Evolutionary conservation across 495 filamentous ascomycete species (phyloP), one percentile per base, ranked within the genome.

Genomic region (Penicillium canariense): DNA sequence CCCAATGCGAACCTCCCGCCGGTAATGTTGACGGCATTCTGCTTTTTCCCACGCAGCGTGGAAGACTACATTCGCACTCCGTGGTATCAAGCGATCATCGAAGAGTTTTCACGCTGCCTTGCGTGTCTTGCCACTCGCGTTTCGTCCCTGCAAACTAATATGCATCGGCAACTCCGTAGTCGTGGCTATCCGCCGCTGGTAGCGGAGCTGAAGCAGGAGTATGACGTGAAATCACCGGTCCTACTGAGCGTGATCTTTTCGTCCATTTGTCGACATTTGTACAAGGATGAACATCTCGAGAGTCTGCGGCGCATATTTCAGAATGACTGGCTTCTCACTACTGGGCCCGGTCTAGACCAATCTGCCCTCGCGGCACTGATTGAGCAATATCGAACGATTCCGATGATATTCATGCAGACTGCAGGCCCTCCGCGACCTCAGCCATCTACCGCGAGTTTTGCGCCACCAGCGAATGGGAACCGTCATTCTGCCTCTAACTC

Each of bases 201-300:
- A 30, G 75, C 77, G 36, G 87, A 91, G 63, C 67, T 90, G 20
- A 20, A 26, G 9, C 18, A 15, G 22, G 10, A 48, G 15, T 48
- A 48, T 48, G 17, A 26, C 12, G 22, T 87, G 18, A 66, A 62
- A 10, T 89, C 87, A 0, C 71, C 78, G 0, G 70, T 77, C 3
- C 54, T 90, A 10, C 81, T 87, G 58, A 65, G 54, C 2, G 80
- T 87, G 35, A 67, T 87, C 14, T 89, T 86, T 53, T 76, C 77
- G 17, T 81, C 84, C 1, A 74, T 79, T 22, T 68, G 57, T 45
- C 71, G 73, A 8, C 53, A 60, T 44, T 35, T 73, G 3, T 67
- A 66, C 32, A 61, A 58, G 1, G 5, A 23, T 4, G 7, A 17
- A 6, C 11, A 25, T 12, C 15, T 31, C 6, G 26, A 46, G 17